These are phyloP conservation scores for Kwoniella shivajii DNA, from an alignment of 1,284 basidiomycete species.

Conservation along the genomic window DNA sequence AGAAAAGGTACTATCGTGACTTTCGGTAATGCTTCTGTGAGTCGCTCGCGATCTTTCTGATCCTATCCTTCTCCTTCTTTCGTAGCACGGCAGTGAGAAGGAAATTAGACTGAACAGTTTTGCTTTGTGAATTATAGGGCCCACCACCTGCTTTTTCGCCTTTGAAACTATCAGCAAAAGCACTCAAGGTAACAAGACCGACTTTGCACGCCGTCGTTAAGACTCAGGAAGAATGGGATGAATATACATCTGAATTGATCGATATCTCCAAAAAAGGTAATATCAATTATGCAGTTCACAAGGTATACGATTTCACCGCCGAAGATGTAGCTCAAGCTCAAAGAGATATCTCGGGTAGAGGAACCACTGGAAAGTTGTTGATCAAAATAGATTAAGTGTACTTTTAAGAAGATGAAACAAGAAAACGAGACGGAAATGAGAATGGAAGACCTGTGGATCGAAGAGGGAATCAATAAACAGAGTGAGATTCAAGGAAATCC, in stretches of 20 bases:
- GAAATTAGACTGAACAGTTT: neutral
- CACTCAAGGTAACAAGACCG: conserved; percentile 75
- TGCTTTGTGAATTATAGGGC: conserved; percentile 16
- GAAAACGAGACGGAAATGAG: neutral
- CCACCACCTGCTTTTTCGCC: conserved; percentile 63
- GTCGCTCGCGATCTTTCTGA: too few species aligned
- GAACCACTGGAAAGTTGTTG: conserved; percentile 79
- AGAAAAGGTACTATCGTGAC: conserved; percentile 77
- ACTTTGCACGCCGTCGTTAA: conserved; percentile 64
- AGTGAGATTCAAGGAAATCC: too few species aligned
- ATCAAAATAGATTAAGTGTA: conserved; percentile 65
- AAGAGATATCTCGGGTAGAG: conserved; percentile 73
- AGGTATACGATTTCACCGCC: conserved; percentile 79
- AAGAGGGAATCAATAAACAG: too few species aligned
- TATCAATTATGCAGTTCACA: conserved; percentile 70
- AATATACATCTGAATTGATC: conserved; percentile 71
- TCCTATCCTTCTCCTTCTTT: too few species aligned
- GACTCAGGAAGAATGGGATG: conserved; percentile 69
- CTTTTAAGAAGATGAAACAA: neutral
- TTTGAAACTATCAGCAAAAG: conserved; percentile 77
- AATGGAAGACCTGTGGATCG: neutral
- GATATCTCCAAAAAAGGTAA: conserved; percentile 63
- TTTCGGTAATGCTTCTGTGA: conserved; percentile 85
- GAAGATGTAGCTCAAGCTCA: conserved; percentile 80
- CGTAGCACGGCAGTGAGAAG: too few species aligned